phyloP scores from a whole-genome alignment of 371 early-diverging fungal species.

The Actinomortierella wolfii region DNA sequence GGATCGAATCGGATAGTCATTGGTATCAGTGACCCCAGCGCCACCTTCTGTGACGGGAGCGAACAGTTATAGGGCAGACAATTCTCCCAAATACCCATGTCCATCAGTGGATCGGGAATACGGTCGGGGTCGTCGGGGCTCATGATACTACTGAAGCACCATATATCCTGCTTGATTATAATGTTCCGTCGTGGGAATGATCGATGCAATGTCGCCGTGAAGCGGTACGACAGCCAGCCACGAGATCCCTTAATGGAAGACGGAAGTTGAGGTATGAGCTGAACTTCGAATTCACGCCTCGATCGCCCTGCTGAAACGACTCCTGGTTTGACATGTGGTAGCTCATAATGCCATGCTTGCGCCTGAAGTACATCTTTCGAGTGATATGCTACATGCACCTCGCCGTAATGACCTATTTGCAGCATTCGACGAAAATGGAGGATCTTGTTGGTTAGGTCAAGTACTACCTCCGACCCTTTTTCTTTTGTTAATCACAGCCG shows the following conservation, averaged over 20 bases:
- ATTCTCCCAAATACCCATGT: slow-evolving; percentile 23
- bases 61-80: slow-evolving; percentile 17
- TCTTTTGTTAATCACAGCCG: not conserved
- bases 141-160: slow-evolving; percentile 27
- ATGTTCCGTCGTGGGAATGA: slow-evolving; percentile 37
- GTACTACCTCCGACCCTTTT: not conserved
- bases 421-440: not conserved
- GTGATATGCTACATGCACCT: slow-evolving; percentile 10
- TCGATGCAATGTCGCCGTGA: slow-evolving; percentile 30
- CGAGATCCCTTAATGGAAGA: slow-evolving; percentile 24
- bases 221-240: slow-evolving; percentile 40
- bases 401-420: slow-evolving; percentile 4
- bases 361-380: slow-evolving; percentile 26
- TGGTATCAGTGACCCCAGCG: slow-evolving; percentile 18
- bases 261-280: slow-evolving; percentile 19
- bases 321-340: slow-evolving; percentile 13
- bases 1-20: slow-evolving; percentile 26
- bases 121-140: slow-evolving; percentile 8
- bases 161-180: slow-evolving; percentile 26
- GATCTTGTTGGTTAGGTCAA: not conserved
- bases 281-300: slow-evolving; percentile 26
- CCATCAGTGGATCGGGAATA: slow-evolving; percentile 16
- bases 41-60: slow-evolving; percentile 26
- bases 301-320: slow-evolving; percentile 24
- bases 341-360: slow-evolving; percentile 8